Percentiles rank a stretch among this genome's conserved stretches.
phyloP scores from a whole-genome alignment of 2,329 filamentous ascomycete species.

The Fusarium nanum region DNA sequence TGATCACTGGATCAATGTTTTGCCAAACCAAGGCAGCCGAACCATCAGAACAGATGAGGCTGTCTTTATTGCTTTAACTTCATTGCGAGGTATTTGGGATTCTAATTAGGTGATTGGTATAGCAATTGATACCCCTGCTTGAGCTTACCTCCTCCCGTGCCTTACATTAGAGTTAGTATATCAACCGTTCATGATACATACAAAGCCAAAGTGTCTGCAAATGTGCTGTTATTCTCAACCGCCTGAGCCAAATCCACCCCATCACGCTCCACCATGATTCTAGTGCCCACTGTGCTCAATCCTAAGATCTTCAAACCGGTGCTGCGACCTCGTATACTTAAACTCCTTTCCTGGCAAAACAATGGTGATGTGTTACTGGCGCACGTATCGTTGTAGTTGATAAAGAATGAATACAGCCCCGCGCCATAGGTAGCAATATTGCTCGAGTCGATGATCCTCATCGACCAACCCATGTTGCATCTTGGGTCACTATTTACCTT shows the following conservation, averaged over 20 bases:
- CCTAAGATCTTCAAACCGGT: conserved; percentile 43
- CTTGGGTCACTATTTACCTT: conserved; percentile 58
- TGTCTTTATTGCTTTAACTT: conserved; percentile 79
- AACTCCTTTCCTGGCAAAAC: conserved; percentile 61
- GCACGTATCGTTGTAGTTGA: conserved; percentile 68
- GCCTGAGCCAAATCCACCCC: conserved; percentile 40
- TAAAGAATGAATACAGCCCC: conserved; percentile 76
- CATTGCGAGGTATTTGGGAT: conserved; percentile 70
- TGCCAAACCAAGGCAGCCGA: conserved; percentile 83
- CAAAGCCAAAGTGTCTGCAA: conserved; percentile 47
- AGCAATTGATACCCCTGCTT: conserved; percentile 42
- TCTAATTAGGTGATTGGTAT: conserved; percentile 38
- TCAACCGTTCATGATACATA: conserved; percentile 40
- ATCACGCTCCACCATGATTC: conserved; percentile 44
- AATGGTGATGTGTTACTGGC: conserved; percentile 55
- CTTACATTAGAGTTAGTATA: conserved; percentile 16
- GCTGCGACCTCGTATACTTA: conserved; percentile 45
- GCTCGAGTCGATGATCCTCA: conserved; percentile 68
- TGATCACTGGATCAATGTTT: conserved; percentile 85
- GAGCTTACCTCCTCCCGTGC: conserved; percentile 1
- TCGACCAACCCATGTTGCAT: conserved; percentile 73
- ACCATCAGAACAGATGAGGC: conserved; percentile 89
- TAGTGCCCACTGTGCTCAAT: conserved; percentile 47
- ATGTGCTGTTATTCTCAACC: conserved; percentile 47
- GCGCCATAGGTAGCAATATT: conserved; percentile 71